Conservation (phyloP, 257 asterid species). For the Forsythia viridissima region DNA sequence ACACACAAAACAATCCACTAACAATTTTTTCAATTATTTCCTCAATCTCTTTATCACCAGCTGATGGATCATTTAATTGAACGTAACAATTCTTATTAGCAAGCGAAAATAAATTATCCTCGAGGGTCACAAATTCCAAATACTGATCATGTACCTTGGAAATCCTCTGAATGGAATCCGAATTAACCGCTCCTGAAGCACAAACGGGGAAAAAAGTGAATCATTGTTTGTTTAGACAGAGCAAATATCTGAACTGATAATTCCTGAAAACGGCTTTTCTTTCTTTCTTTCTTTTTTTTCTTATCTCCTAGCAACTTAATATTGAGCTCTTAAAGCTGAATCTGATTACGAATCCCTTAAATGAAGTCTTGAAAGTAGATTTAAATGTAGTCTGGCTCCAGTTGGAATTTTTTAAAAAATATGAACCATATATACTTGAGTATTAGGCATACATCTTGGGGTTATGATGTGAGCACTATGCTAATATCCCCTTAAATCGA, state of each 20-base stretch:
- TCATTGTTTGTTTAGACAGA: not conserved
- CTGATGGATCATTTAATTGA: slow-evolving; percentile 94
- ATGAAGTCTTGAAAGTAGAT: not conserved
- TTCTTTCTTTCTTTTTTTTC: not conserved
- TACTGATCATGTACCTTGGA: slow-evolving; percentile 96
- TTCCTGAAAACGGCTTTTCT: not conserved
- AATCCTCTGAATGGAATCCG: slow-evolving; percentile 83
- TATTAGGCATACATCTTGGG: not conserved
- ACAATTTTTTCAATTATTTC: slow-evolving; percentile 79
- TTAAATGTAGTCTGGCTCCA: not conserved
- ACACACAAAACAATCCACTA: slow-evolving; percentile 82
- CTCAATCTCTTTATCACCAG: slow-evolving; percentile 88
- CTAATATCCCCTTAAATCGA: not conserved
- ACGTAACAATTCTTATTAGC: slow-evolving; percentile 85
- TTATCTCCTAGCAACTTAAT: not conserved
- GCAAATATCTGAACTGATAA: not conserved
- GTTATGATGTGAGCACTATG: not conserved
- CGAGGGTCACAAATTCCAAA: slow-evolving; percentile 86
- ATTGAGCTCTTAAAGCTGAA: not conserved
- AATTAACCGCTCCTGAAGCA: slow-evolving; percentile 59
- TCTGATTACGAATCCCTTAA: not conserved
- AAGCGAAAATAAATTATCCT: slow-evolving; percentile 83
- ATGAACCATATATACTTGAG: not conserved
- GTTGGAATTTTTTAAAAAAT: not conserved
- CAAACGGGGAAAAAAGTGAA: not conserved